Base-by-base conservation (phyloP, 345 rosid genomes). In the Laguncularia racemosa region DNA sequence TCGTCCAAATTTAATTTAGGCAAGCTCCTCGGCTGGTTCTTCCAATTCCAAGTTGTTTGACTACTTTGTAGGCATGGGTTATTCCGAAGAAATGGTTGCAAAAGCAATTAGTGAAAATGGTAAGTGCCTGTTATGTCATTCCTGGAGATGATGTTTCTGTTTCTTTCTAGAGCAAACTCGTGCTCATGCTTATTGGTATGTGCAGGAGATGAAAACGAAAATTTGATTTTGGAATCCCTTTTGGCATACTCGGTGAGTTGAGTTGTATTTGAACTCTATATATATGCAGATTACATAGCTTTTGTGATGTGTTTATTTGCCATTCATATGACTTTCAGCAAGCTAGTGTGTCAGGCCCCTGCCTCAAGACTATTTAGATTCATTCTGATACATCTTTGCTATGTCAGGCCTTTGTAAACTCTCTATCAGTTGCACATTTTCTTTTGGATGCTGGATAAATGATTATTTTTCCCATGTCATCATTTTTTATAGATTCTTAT, bases 1-100 rank as follows among this genome's bases (percentile, higher is more conserved):
- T 56, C 56, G 51, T 50, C 50, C n/a, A n/a, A 45, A 18, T 46
- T 28, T 57, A 56, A 55, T 74, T 40, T 58, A 89, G 99, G 85
- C 76, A 55, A 64, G 69, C 62, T 68, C 70, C 1, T 73, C 73
- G 21, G 76, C 74, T 52, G 70, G 86, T 61, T 82, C 86, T 14
- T 78, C 87, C 46, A 73, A 67, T 55, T 56, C 88, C 52, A 86
- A 79, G 66, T 20, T 71, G 55, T 64, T 77, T 48, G 77, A 79
- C 73, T 76, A 81, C 52, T 91, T 88, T 63, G 66, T 82, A 20
- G 81, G 72, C 10, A 88, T 86, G 98, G 98, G 96, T 15, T 89
- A 84, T 62, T 51, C 80, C 11, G 84, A 75, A 47, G 73, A 84
- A 52, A 63, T 78, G 40, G 89, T 86, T 46, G 68, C 73, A 56